Evolutionary conservation across 2,329 filamentous ascomycete genomes (phyloP).

Genomic region (Polytolypa hystricis): DNA sequence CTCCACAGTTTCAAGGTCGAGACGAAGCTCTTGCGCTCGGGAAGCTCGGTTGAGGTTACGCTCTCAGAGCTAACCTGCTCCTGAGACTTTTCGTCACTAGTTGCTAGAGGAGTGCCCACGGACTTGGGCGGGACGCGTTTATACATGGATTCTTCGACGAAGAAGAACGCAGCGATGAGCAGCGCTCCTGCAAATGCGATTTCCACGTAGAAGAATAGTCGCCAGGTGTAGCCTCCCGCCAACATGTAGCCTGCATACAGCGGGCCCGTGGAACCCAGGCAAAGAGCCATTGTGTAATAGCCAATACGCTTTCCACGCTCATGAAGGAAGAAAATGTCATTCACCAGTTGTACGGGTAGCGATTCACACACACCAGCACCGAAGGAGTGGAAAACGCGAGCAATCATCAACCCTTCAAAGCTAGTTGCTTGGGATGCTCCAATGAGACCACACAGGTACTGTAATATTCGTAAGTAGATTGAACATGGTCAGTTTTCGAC

Average conservation of each 20-base stretch:
- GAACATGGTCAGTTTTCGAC: not conserved
- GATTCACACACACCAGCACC: slow-evolving; percentile 38
- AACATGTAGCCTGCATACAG: slow-evolving; percentile 53
- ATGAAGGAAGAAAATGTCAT: slow-evolving; percentile 39
- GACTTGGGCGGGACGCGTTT: slow-evolving; percentile 21
- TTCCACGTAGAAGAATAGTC: slow-evolving; percentile 51
- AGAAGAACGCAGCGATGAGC: slow-evolving; percentile 42
- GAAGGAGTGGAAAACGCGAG: slow-evolving; percentile 32
- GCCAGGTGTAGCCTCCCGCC: slow-evolving; percentile 46
- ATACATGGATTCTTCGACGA: slow-evolving; percentile 52
- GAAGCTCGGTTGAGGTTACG: slow-evolving; percentile 14
- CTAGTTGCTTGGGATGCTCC: slow-evolving; percentile 31
- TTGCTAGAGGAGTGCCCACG: slow-evolving; percentile 9
- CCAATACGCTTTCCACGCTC: slow-evolving; percentile 42
- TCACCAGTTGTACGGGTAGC: slow-evolving; percentile 37
- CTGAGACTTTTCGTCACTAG: slow-evolving; percentile 4
- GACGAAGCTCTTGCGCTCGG: slow-evolving; percentile 31
- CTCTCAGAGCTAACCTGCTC: slow-evolving; percentile 17
- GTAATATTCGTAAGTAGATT: slow-evolving; percentile 2
- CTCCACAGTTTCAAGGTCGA: slow-evolving; percentile 36
- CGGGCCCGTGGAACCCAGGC: slow-evolving; percentile 45
- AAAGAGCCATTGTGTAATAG: slow-evolving; percentile 51
- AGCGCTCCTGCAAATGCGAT: slow-evolving; percentile 41
- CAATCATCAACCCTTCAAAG: slow-evolving; percentile 33
- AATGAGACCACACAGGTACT: slow-evolving; percentile 33